Evolutionary conservation across 768 basidiomycete genomes (phyloP).

Genomic region (Xerocomus spinulosus): DNA sequence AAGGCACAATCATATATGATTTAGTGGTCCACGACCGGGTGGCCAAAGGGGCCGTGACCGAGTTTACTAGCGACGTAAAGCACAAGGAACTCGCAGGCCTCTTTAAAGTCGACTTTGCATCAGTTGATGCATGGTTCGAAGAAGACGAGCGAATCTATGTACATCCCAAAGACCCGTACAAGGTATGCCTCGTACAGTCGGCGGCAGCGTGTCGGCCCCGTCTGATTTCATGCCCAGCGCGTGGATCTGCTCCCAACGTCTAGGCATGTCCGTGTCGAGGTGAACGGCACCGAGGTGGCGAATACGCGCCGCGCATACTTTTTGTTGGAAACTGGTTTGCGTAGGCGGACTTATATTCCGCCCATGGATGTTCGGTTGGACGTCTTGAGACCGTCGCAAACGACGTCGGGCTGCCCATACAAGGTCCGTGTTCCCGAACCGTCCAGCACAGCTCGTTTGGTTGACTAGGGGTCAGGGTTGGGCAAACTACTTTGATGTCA

Average conservation of each 20-base stretch:
- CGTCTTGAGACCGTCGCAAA: conserved; percentile 43
- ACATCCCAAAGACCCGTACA: conserved; percentile 68
- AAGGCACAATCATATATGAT: conserved; percentile 39
- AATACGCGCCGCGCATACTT: conserved; percentile 51
- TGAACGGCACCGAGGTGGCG: conserved; percentile 59
- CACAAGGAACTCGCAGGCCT: conserved; percentile 42
- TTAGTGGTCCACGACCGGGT: conserved; percentile 39
- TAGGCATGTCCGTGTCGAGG: conserved; percentile 54
- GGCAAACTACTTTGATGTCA: conserved; percentile 54
- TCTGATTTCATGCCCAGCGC: conserved; percentile 37
- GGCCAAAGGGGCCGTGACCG: conserved; percentile 38
- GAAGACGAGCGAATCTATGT: conserved; percentile 59
- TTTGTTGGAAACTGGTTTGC: conserved; percentile 55
- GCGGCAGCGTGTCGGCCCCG: too few species aligned
- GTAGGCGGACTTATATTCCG: conserved; percentile 57
- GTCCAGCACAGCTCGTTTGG: not conserved
- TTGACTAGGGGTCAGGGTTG: conserved; percentile 40
- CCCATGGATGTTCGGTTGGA: conserved; percentile 51
- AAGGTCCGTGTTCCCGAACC: conserved; percentile 41
- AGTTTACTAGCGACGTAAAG: conserved; percentile 26
- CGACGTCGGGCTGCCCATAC: conserved; percentile 54
- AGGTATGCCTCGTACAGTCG: conserved; percentile 35
- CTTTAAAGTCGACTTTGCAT: conserved; percentile 44
- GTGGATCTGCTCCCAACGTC: conserved; percentile 59
- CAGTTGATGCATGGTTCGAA: conserved; percentile 63